Percentiles rank a stretch among this genome's conserved stretches.
These are phyloP conservation scores for Fonsecaea nubica DNA, from an alignment of 2,329 filamentous ascomycete genomes.

Conservation along the genomic window DNA sequence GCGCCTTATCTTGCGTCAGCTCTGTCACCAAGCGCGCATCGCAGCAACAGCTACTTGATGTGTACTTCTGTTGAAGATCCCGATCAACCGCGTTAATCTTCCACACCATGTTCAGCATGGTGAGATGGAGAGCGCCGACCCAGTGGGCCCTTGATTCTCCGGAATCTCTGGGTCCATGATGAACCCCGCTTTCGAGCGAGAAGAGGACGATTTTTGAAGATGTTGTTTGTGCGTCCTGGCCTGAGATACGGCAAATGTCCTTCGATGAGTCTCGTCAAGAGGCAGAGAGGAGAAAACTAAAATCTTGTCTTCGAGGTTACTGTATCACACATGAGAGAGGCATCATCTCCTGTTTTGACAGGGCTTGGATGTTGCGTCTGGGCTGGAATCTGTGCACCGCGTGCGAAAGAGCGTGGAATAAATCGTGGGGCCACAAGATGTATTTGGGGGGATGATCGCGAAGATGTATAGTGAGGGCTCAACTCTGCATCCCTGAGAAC, in stretches of 20 bases:
- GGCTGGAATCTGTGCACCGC: constrained; percentile 31
- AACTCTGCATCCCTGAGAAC: constrained; percentile 4
- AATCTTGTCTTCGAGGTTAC: constrained; percentile 90
- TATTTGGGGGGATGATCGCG: constrained; percentile 25
- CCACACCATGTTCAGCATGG: constrained; percentile 61
- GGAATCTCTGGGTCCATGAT: constrained; percentile 41
- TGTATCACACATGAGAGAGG: constrained; percentile 81
- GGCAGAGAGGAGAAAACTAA: constrained; percentile 78
- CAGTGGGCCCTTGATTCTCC: constrained; percentile 41
- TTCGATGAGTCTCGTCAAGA: constrained; percentile 40
- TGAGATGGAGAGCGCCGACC: constrained; percentile 63
- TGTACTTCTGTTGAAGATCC: constrained; percentile 57
- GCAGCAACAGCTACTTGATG: constrained; percentile 59
- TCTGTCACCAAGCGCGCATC: constrained; percentile 58
- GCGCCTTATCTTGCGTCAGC: constrained; percentile 42
- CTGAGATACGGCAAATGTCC: constrained; percentile 46
- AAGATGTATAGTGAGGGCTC: constrained; percentile 18
- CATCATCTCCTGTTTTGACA: constrained; percentile 40
- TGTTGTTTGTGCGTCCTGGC: constrained; percentile 88
- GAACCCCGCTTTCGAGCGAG: constrained; percentile 47
- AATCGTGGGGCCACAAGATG: constrained; percentile 30
- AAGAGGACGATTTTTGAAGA: constrained; percentile 86
- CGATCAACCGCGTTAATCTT: constrained; percentile 72
- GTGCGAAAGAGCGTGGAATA: constrained; percentile 27
- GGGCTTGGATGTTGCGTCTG: constrained; percentile 44